Conservation (phyloP, 768 basidiomycete species). For the Leucogyrophana mollusca region DNA sequence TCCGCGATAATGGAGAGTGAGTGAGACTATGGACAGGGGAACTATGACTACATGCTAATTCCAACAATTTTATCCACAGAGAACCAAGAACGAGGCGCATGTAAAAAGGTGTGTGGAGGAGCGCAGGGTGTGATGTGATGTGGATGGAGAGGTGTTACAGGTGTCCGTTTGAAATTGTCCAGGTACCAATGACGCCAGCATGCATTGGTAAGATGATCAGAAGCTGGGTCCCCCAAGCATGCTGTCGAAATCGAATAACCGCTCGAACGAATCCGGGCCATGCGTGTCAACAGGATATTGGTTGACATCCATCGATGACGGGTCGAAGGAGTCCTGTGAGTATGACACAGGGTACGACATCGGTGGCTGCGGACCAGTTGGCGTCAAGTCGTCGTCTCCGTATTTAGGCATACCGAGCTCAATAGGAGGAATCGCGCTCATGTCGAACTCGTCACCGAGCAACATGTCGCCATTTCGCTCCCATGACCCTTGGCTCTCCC, state of each 20-base stretch:
- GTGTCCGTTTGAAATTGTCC: conserved; percentile 16
- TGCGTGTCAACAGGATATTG: conserved; percentile 29
- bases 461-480: conserved; percentile 37
- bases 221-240: conserved; percentile 33
- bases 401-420: conserved; percentile 55
- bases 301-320: conserved; percentile 26
- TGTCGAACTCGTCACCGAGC: conserved; percentile 64
- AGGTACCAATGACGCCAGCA: conserved; percentile 32
- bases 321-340: conserved; percentile 20
- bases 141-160: conserved; percentile 26
- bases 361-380: conserved; percentile 4
- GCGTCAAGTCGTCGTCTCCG: conserved; percentile 24
- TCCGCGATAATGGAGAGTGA: conserved; percentile 13
- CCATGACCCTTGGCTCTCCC: conserved; percentile 32
- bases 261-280: conserved; percentile 34
- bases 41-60: conserved; percentile 32
- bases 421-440: conserved; percentile 62
- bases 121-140: conserved; percentile 6
- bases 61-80: conserved; percentile 37
- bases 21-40: conserved; percentile 28
- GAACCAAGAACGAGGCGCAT: conserved; percentile 25
- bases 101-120: conserved; percentile 14
- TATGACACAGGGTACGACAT: conserved; percentile 21
- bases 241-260: conserved; percentile 35
- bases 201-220: conserved; percentile 31